These are phyloP conservation scores for Dactylonectria estremocensis DNA, from an alignment of 2,329 filamentous ascomycete genomes.

Conservation along the genomic window DNA sequence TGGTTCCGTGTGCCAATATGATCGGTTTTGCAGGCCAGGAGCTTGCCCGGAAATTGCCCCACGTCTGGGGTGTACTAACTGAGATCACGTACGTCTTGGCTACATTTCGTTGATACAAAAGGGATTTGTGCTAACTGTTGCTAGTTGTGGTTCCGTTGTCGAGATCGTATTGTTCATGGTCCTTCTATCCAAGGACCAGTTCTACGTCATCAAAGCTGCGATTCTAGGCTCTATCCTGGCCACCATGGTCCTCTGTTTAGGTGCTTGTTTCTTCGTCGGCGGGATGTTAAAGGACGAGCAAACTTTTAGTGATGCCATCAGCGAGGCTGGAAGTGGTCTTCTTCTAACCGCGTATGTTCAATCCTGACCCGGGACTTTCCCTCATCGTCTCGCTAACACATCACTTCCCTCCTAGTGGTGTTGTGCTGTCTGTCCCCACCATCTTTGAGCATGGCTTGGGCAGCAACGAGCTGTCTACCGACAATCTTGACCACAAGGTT, in stretches of 20 bases:
- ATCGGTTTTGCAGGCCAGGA: conserved; percentile 72
- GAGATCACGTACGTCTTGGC: conserved; percentile 66
- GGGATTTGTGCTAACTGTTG: conserved; percentile 23
- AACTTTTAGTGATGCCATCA: conserved; percentile 81
- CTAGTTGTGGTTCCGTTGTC: conserved; percentile 78
- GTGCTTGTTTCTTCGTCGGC: conserved; percentile 84
- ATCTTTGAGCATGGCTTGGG: conserved; percentile 68
- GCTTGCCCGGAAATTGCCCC: conserved; percentile 84
- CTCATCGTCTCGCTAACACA: conserved; percentile 45
- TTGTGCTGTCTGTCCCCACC: conserved; percentile 62
- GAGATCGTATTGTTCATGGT: conserved; percentile 90
- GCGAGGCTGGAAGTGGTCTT: conserved; percentile 84
- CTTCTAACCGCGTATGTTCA: conserved; percentile 81
- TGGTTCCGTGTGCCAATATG: conserved; percentile 67
- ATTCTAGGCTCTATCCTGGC: conserved; percentile 88
- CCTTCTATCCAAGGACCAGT: conserved; percentile 69
- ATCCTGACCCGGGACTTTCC: conserved; percentile 16
- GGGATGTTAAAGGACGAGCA: conserved; percentile 79
- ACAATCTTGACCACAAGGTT: conserved; percentile 65
- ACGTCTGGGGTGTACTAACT: conserved; percentile 76
- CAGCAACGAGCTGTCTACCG: conserved; percentile 40
- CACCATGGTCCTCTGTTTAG: conserved; percentile 85
- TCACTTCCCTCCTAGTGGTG: conserved; percentile 47
- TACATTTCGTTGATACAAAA: no score
- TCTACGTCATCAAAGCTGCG: conserved; percentile 85